These are phyloP conservation scores for Rhizophagus clarus DNA, from an alignment of 192 early-diverging fungal genomes.

Conservation along the genomic window DNA sequence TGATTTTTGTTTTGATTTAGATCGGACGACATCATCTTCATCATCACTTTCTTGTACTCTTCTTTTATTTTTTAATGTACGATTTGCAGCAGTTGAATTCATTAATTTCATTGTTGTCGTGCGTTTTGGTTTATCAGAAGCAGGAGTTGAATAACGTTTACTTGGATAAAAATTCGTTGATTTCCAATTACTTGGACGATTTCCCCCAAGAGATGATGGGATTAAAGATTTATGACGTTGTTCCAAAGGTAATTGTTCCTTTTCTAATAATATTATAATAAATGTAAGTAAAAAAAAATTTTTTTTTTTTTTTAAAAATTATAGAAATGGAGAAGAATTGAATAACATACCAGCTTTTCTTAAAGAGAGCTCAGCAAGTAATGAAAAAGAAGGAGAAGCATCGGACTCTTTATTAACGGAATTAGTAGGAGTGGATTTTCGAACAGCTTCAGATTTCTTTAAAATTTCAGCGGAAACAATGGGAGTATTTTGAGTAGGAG, in stretches of 20 bases:
- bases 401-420: neutral
- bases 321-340: neutral
- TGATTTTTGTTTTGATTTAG: neutral
- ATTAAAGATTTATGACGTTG: neutral
- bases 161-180: neutral
- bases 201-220: neutral
- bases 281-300: too few relatives aligned
- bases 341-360: neutral
- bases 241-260: neutral
- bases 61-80: neutral
- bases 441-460: neutral
- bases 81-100: neutral
- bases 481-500: neutral
- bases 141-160: conserved; percentile 1
- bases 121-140: neutral
- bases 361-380: neutral
- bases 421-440: neutral
- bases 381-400: neutral
- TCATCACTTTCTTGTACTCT: neutral
- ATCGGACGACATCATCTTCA: neutral
- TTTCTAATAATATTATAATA: neutral
- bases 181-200: neutral
- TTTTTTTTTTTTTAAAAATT: too few relatives aligned
- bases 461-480: neutral
- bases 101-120: neutral